Conservation (phyloP, 192 early-diverging fungal species). For the Podila horticola region DNA sequence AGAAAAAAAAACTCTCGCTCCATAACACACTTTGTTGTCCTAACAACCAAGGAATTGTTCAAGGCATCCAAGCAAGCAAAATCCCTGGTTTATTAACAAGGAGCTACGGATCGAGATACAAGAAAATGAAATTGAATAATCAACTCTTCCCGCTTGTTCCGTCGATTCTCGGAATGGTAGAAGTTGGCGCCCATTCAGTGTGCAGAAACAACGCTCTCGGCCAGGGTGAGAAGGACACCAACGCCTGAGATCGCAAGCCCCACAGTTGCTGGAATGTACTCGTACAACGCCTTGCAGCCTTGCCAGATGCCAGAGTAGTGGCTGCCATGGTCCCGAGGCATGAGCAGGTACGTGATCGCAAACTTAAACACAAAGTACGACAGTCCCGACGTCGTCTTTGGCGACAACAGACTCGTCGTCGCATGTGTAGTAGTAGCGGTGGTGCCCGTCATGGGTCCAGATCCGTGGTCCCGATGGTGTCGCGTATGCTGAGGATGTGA, state of each 20-base stretch:
- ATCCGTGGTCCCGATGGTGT: background rate
- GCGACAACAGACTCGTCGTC: background rate
- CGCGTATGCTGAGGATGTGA: background rate
- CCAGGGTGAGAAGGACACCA: background rate
- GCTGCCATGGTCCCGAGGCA: background rate
- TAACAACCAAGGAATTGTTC: too few relatives aligned
- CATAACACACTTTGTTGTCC: too few relatives aligned
- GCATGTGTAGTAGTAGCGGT: background rate
- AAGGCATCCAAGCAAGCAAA: too few relatives aligned
- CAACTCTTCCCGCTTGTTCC: too few relatives aligned
- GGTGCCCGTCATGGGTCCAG: background rate
- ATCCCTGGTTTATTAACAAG: too few relatives aligned
- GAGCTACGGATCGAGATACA: too few relatives aligned
- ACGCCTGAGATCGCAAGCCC: background rate
- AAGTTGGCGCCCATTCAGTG: too few relatives aligned
- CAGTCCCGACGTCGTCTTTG: background rate
- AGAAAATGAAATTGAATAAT: too few relatives aligned
- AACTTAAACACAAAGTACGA: constrained; percentile 2
- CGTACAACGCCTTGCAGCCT: background rate
- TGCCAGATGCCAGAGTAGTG: background rate
- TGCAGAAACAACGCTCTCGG: background rate
- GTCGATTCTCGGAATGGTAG: too few relatives aligned
- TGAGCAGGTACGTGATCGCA: background rate
- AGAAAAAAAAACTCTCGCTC: too few relatives aligned
- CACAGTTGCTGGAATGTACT: background rate